Evolutionary conservation across 2,329 filamentous ascomycete species (phyloP), one percentile per base, ranked within the genome.

Genomic region (Aspergillus sp.): DNA sequence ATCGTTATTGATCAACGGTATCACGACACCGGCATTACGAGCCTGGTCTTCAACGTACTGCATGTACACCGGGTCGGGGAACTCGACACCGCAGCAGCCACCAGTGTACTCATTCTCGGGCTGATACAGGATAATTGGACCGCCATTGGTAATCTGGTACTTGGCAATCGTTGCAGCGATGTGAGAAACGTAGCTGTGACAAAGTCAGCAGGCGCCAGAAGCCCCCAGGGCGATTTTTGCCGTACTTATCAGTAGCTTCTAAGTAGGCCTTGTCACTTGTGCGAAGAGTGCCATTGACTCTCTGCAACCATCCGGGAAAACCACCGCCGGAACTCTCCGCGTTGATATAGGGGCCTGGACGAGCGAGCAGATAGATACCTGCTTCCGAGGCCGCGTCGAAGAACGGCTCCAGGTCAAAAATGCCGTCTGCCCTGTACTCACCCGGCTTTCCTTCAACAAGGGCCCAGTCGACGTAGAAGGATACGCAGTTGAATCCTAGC

Each of bases 391-490:
- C 91, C 4, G 90, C 91, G 5, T 89, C 86, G 66, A 93, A 92
- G 76, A 95, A 92, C 0, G 88, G 87, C 64, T 91, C 84, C 4
- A 91, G 79, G 13, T 84, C 87, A 67, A 93, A 91, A 15, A 92
- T 82, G 0, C 90, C 91, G 2, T 91, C 86, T 1, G 87, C 88
- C 8, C 80, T 80, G 69, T 91, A 92, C 3, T 86, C 79, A 1
- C 90, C 91, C 0, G 82, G 87, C 61, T 89, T 88, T 2, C 89
- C 90, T 72, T 95, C 91, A 0, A 92, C 74, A 2, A 94, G 78
- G 3, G 89, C 89, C 91, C 91, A 96, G 67, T 92, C 84, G 6
- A 88, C 81, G 69, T 94, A 94, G 73, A 93, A 92, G 0, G 89
- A 92, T 1, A 93, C 89, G 48, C 86, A 84, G 67, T 90, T 94